Conservation (phyloP, 1,284 basidiomycete genomes). For the Trametes sp. region DNA sequence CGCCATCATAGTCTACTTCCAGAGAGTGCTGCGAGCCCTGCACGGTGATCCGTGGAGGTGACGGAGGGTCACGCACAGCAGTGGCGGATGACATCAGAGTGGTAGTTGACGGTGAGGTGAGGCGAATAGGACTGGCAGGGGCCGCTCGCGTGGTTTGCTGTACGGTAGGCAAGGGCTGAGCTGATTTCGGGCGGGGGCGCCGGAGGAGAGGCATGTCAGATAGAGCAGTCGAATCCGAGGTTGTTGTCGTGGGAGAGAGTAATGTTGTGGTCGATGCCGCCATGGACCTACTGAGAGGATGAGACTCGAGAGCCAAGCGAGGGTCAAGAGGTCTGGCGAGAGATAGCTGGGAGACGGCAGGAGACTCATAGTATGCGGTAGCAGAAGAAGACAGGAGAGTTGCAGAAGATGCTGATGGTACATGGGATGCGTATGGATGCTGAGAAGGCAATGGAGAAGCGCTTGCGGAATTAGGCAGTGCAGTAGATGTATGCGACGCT, state of each 20-base stretch:
- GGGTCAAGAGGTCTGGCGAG: constrained; percentile 14
- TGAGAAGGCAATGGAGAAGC: constrained; percentile 6
- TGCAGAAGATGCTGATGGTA: constrained; percentile 13
- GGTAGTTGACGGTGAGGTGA: constrained; percentile 30
- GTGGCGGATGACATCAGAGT: constrained; percentile 23
- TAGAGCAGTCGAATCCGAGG: constrained; percentile 19
- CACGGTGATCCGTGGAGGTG: background rate
- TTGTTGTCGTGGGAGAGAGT: constrained; percentile 12
- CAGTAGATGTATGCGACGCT: constrained; percentile 20
- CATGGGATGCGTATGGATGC: constrained; percentile 11
- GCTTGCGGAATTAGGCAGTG: constrained; percentile 12
- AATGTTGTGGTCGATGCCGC: constrained; percentile 17
- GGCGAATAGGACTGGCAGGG: constrained; percentile 17
- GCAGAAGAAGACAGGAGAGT: constrained; percentile 12
- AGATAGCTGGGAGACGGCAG: constrained; percentile 19
- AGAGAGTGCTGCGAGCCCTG: background rate
- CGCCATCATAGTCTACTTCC: background rate
- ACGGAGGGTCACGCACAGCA: constrained; percentile 24
- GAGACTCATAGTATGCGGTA: constrained; percentile 7
- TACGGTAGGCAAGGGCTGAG: constrained; percentile 18
- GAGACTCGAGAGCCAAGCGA: constrained; percentile 1
- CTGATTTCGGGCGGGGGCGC: constrained; percentile 18
- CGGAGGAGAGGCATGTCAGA: constrained; percentile 28
- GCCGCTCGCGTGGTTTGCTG: constrained; percentile 3
- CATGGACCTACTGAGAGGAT: background rate